Percentiles rank a stretch among this genome's conserved stretches.
Evolutionary conservation across 768 basidiomycete species (phyloP).

Genomic region (Arthromyces matolae): DNA sequence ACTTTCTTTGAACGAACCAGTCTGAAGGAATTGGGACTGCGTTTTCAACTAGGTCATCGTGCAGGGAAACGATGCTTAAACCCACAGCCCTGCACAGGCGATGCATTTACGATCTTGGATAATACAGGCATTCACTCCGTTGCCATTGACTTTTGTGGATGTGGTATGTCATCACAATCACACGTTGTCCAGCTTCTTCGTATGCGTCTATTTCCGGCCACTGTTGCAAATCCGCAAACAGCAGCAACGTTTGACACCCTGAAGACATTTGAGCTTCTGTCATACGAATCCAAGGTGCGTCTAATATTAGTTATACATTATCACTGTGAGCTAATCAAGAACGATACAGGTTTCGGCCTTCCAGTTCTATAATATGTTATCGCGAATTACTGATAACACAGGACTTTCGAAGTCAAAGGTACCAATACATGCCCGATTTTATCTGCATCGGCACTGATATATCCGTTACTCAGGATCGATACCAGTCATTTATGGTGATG

Average conservation of each 20-base stretch:
- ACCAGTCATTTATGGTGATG: slow-evolving; percentile 9
- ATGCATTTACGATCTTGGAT: slow-evolving; percentile 30
- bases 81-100: slow-evolving; percentile 5
- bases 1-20: slow-evolving; percentile 2
- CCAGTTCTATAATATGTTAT: slow-evolving; percentile 9
- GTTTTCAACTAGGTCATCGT: slow-evolving; percentile 27
- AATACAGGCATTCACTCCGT: slow-evolving; percentile 28
- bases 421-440: background rate
- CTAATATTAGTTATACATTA: too few species aligned
- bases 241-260: slow-evolving; percentile 11
- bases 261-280: slow-evolving; percentile 9
- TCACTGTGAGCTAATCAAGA: too few species aligned
- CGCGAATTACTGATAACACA: slow-evolving; percentile 13
- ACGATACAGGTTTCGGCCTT: slow-evolving; percentile 10
- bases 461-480: slow-evolving; percentile 9
- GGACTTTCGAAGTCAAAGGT: slow-evolving; percentile 7
- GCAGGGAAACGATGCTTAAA: slow-evolving; percentile 11
- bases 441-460: background rate
- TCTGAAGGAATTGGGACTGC: slow-evolving; percentile 23
- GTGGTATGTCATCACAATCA: slow-evolving; percentile 7
- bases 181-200: slow-evolving; percentile 11
- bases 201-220: slow-evolving; percentile 7
- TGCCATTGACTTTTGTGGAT: slow-evolving; percentile 25
- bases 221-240: slow-evolving; percentile 4
- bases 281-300: slow-evolving; percentile 7